These are phyloP conservation scores for Fusarium poae DNA, from an alignment of 2,329 filamentous ascomycete species.

Conservation along the genomic window DNA sequence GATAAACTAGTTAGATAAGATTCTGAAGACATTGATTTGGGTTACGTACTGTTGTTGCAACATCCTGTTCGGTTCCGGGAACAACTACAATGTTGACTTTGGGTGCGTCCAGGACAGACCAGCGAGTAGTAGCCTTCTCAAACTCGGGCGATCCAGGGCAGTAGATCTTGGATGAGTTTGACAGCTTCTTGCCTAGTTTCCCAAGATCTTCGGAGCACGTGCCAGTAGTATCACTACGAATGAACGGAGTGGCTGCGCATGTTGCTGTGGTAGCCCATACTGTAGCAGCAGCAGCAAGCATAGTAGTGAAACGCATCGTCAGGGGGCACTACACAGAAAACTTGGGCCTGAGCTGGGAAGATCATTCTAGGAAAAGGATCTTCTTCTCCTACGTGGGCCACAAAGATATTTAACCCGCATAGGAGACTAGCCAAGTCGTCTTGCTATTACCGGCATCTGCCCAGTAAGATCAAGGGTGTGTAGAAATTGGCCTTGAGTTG, in stretches of 20 bases:
- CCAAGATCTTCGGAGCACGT: constrained; percentile 31
- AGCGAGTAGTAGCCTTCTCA: constrained; percentile 55
- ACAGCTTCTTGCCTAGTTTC: constrained; percentile 53
- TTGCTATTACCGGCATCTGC: not conserved
- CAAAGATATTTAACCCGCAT: constrained; percentile 34
- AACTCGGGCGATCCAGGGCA: constrained; percentile 59
- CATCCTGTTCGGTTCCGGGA: constrained; percentile 62
- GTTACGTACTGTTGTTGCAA: constrained; percentile 60
- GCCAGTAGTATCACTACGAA: constrained; percentile 34
- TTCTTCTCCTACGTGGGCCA: constrained; percentile 5
- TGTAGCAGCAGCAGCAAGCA: constrained; percentile 47
- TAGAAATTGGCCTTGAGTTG: not conserved
- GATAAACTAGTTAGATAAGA: not conserved
- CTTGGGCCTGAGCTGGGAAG: not conserved
- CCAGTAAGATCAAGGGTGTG: not conserved
- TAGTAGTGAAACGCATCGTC: constrained; percentile 39
- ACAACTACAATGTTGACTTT: constrained; percentile 61
- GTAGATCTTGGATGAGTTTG: constrained; percentile 57
- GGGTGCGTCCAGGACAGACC: constrained; percentile 61
- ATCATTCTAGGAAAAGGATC: constrained; percentile 4
- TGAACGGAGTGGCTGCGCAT: constrained; percentile 33
- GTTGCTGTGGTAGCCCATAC: constrained; percentile 46
- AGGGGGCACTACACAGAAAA: not conserved
- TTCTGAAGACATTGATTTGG: fast-evolving
- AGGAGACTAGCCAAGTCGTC: not conserved